Conservation (phyloP, 2,329 filamentous ascomycete genomes). For the Malbranchea cinnamomea region DNA sequence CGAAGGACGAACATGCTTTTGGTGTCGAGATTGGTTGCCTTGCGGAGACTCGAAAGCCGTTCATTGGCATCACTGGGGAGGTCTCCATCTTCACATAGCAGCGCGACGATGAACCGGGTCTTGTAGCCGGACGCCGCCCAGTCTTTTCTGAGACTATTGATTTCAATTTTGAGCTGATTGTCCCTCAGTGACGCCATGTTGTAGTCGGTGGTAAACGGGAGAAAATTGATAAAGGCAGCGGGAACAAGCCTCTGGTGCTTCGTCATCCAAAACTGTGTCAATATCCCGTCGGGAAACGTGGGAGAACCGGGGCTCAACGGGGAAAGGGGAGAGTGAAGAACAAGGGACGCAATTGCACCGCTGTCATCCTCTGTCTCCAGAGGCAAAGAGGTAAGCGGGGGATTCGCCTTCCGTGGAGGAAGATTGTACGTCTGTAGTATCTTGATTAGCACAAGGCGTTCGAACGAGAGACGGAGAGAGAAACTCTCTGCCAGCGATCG, state of each 20-base stretch:
- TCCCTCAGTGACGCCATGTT: conserved; percentile 67
- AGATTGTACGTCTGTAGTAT: conserved; percentile 35
- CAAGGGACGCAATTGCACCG: conserved; percentile 32
- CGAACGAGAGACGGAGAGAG: too few species aligned
- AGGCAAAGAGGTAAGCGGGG: conserved; percentile 35
- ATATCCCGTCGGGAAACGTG: conserved; percentile 78
- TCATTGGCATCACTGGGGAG: conserved; percentile 52
- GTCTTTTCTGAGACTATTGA: conserved; percentile 58
- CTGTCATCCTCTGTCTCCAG: conserved; percentile 35
- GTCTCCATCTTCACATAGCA: conserved; percentile 60
- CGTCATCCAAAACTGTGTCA: conserved; percentile 66
- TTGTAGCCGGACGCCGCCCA: conserved; percentile 50
- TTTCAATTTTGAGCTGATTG: conserved; percentile 75
- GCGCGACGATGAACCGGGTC: conserved; percentile 58
- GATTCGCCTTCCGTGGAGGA: conserved; percentile 47
- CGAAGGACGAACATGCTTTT: conserved; percentile 79
- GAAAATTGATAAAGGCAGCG: conserved; percentile 67
- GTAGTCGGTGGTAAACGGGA: conserved; percentile 56
- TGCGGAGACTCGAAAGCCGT: conserved; percentile 62
- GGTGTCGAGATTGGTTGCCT: conserved; percentile 63
- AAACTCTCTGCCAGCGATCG: too few species aligned
- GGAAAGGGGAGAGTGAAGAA: conserved; percentile 83
- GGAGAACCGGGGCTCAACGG: conserved; percentile 70
- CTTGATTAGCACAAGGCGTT: conserved; percentile 5
- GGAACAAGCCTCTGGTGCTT: conserved; percentile 83